Conservation (phyloP, 768 basidiomycete genomes). For the Termitomyces heimii region DNA sequence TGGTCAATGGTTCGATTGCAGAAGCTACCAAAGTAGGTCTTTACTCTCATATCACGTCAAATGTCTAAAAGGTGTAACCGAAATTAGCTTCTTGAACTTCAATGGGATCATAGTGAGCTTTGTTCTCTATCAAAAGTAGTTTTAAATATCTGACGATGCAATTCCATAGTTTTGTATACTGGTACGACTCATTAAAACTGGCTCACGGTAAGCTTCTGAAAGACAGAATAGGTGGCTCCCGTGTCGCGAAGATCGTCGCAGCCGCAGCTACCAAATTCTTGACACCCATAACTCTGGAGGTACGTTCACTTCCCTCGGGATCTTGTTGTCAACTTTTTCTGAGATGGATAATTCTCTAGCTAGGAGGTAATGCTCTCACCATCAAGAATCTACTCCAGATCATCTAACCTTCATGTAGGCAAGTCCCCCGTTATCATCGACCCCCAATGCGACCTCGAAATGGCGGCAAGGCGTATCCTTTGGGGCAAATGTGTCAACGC, state of each 20-base stretch:
- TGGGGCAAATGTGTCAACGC: slow-evolving; percentile 82
- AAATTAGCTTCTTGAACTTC: slow-evolving; percentile 60
- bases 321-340: neutral
- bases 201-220: neutral
- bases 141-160: neutral
- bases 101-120: slow-evolving; percentile 52
- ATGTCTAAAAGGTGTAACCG: neutral
- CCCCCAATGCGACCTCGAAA: slow-evolving; percentile 57
- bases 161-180: slow-evolving; percentile 52
- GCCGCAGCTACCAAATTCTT: slow-evolving; percentile 72
- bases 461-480: slow-evolving; percentile 63
- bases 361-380: slow-evolving; percentile 29
- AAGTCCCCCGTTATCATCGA: slow-evolving; percentile 77
- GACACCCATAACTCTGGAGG: slow-evolving; percentile 55
- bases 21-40: slow-evolving; percentile 52
- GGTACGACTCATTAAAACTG: slow-evolving; percentile 28
- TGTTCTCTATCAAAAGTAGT: neutral
- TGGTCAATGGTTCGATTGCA: slow-evolving; percentile 63
- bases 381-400: neutral
- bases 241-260: slow-evolving; percentile 63
- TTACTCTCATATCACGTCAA: neutral
- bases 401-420: slow-evolving; percentile 23
- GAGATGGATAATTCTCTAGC: slow-evolving; percentile 25
- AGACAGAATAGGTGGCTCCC: slow-evolving; percentile 34
- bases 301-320: neutral